Base-by-base conservation (phyloP, 1,284 basidiomycete genomes). In the Pyrrhoderma lamaoense region DNA sequence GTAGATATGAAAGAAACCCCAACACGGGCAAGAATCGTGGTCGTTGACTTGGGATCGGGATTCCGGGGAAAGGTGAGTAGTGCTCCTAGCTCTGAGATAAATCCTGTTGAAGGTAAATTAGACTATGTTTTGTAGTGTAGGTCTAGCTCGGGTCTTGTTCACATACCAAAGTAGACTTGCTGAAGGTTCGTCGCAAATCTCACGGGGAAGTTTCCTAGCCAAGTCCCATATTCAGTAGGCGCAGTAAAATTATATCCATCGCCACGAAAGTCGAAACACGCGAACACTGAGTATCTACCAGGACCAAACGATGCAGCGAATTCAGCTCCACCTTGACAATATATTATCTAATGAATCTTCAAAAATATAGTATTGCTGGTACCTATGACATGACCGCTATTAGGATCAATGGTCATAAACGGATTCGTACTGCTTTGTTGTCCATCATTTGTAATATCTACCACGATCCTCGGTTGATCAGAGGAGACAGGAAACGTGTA, bases 1-100 rank as follows among this genome's bases (percentile, higher is more conserved):
- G 69, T 62, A 2, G 79, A 82, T 45, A 82, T 77, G 58, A 81
- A 75, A 0, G 79, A 82, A 3, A 82, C 72, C 13, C 80, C 80
- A 3, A 76, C 73, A 14, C 79, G 71, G 1, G 69, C 78, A 4
- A 79, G 67, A 47, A 80, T 75, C 0, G 67, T 65, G 0, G 72
- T 77, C 3, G 65, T 54, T 2, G 49, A 45, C 14, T 25, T 25
- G 8, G 42, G 35, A 22, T 23, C 38, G 18, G 68, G 62, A 35
- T 70, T 64, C 0, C 71, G 70, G 1, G 65, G 62, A 60, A 79
- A 80, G 0, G 75, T 75, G 42, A 80, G 66, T 5, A 82, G 57
- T 0, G 73, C 77, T 8, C 79, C 79, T 21, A 76, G 66, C 61
- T 75, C 63, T 42, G 64, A 63, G 1, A 60, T 56, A 55, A 68